Conservation (phyloP, 768 basidiomycete species). For the Hericium coralloides region DNA sequence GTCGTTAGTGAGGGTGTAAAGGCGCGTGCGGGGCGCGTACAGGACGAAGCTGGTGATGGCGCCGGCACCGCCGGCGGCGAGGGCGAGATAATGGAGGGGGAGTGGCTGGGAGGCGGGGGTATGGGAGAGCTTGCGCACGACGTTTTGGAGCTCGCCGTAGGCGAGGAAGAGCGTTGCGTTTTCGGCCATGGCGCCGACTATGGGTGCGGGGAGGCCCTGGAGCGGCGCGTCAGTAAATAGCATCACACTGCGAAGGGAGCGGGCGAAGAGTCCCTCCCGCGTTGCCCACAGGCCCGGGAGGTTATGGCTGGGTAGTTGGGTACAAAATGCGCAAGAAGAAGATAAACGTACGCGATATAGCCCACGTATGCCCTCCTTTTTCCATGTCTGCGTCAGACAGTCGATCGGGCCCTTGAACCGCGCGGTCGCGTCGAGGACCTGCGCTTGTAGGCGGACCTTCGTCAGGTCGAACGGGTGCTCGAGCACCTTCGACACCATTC, state of each 20-base stretch:
- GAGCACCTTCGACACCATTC: constrained; percentile 81
- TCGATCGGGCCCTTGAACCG: constrained; percentile 84
- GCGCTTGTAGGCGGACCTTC: constrained; percentile 90
- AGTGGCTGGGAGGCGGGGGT: constrained; percentile 31
- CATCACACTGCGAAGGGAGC: background rate
- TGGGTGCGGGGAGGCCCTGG: constrained; percentile 80
- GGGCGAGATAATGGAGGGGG: constrained; percentile 57
- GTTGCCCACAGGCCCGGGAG: background rate
- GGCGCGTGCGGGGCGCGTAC: constrained; percentile 34
- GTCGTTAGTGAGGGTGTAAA: background rate
- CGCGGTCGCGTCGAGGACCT: constrained; percentile 62
- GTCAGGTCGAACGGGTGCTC: constrained; percentile 96
- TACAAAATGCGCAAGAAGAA: background rate
- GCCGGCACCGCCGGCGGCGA: constrained; percentile 87
- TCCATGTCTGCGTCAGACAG: constrained; percentile 76
- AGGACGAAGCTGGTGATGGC: constrained; percentile 79
- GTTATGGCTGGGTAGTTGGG: background rate
- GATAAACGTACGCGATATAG: constrained; percentile 67
- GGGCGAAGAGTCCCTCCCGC: constrained; percentile 25
- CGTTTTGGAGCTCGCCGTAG: constrained; percentile 68
- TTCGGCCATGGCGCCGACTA: constrained; percentile 88
- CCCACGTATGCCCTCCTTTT: constrained; percentile 73
- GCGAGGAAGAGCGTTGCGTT: constrained; percentile 84
- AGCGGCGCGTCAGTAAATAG: background rate
- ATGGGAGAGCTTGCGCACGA: constrained; percentile 37